Evolutionary conservation across 1,284 basidiomycete species (phyloP).

Genomic region (Wolfiporia cocos): DNA sequence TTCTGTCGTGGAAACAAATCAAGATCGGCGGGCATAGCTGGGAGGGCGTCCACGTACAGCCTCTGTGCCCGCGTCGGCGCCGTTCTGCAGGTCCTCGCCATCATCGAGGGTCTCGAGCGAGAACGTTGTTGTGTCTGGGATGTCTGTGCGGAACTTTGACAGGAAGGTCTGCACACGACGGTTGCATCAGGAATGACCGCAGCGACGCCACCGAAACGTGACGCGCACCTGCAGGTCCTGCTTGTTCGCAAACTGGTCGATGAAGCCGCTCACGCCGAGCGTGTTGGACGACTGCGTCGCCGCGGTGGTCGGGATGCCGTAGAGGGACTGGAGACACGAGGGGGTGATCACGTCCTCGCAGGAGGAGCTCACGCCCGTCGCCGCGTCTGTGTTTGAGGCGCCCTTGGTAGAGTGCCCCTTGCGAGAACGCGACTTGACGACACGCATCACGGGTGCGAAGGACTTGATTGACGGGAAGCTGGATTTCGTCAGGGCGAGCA

Average conservation of each 20-base stretch:
- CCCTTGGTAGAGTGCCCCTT: neutral
- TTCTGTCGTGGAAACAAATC: slow-evolving; percentile 24
- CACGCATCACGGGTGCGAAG: slow-evolving; percentile 19
- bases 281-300: slow-evolving; percentile 36
- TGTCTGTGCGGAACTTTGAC: slow-evolving; percentile 40
- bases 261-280: slow-evolving; percentile 51
- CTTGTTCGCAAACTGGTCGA: slow-evolving; percentile 44
- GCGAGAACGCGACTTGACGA: no score
- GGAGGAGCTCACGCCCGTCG: slow-evolving; percentile 7
- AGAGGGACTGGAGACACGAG: slow-evolving; percentile 47
- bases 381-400: neutral
- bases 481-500: neutral
- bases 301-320: slow-evolving; percentile 44
- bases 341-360: slow-evolving; percentile 36
- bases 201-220: neutral
- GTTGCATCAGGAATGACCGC: neutral
- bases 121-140: slow-evolving; percentile 21
- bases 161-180: slow-evolving; percentile 38
- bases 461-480: neutral
- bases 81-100: slow-evolving; percentile 28
- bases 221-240: slow-evolving; percentile 36
- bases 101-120: slow-evolving; percentile 12
- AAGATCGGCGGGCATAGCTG: neutral
- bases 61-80: slow-evolving; percentile 12
- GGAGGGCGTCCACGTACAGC: slow-evolving; percentile 10